phyloP scores from a whole-genome alignment of 1,284 basidiomycete species.

The Trametes polyzona region DNA sequence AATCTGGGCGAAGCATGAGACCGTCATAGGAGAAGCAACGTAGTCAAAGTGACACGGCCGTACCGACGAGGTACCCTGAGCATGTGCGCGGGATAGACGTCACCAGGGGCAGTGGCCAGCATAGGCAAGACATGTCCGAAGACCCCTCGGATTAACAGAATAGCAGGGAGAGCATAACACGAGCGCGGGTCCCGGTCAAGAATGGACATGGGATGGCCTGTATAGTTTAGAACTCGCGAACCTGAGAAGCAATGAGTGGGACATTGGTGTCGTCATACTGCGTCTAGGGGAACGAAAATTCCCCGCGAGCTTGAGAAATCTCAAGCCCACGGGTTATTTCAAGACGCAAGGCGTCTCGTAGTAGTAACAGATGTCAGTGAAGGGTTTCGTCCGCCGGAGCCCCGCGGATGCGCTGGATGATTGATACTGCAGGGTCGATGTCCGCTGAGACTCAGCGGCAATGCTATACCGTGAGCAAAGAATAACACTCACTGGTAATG shows the following conservation, averaged over 20 bases:
- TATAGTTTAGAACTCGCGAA: neutral
- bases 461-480: no score
- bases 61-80: neutral
- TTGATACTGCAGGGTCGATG: neutral
- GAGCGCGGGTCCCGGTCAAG: neutral
- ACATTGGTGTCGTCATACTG: conserved; percentile 1
- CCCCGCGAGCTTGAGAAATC: neutral
- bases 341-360: neutral
- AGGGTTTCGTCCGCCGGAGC: neutral
- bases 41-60: neutral
- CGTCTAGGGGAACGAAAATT: neutral
- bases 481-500: no score
- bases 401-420: neutral
- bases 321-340: neutral
- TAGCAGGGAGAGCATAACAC: neutral
- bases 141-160: neutral
- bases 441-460: no score
- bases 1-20: neutral
- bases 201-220: neutral
- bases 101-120: neutral
- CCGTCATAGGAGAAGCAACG: neutral
- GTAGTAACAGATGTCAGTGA: neutral
- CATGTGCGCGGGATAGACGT: neutral
- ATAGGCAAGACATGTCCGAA: neutral
- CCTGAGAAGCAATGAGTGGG: neutral